Percentiles rank a stretch among this genome's conserved stretches.
phyloP scores from a whole-genome alignment of 2,329 filamentous ascomycete species.

The Sclerotinia subarctica region DNA sequence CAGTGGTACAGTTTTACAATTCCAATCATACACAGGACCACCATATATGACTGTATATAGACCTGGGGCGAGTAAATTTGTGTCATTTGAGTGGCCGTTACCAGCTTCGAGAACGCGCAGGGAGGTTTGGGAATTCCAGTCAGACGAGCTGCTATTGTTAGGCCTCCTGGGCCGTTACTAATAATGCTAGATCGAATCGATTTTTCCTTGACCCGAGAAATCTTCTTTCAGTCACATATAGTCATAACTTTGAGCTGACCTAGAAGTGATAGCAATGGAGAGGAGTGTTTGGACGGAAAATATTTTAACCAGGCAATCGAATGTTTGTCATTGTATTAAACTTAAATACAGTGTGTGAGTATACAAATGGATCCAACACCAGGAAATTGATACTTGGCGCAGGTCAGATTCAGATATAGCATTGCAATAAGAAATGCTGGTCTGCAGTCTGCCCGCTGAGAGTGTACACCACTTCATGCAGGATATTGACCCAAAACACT shows the following conservation, averaged over 20 bases:
- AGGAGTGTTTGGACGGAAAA: slow-evolving; percentile 2
- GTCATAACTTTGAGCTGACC: slow-evolving; percentile 2
- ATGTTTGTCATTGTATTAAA: background rate
- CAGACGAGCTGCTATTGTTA: slow-evolving; percentile 24
- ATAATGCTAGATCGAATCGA: slow-evolving; percentile 2
- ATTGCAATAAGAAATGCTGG: background rate
- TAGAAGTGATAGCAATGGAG: background rate
- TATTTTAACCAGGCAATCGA: background rate
- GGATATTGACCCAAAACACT: background rate
- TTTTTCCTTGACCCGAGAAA: background rate
- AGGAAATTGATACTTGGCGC: slow-evolving; percentile 1
- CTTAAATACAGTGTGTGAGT: no score
- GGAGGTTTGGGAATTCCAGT: slow-evolving; percentile 17
- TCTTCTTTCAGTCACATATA: background rate
- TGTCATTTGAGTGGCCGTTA: slow-evolving; percentile 8
- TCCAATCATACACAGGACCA: slow-evolving; percentile 30
- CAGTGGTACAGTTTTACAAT: slow-evolving; percentile 21
- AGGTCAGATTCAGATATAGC: background rate
- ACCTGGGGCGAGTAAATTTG: slow-evolving; percentile 6
- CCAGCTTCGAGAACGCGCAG: slow-evolving; percentile 27
- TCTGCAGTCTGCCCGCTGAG: background rate
- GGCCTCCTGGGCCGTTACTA: slow-evolving; percentile 2
- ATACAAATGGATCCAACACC: background rate
- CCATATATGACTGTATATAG: slow-evolving; percentile 4
- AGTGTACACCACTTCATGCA: background rate